Evolutionary conservation across 306 rosid genomes (phyloP).

Genomic region (Geum urbanum): DNA sequence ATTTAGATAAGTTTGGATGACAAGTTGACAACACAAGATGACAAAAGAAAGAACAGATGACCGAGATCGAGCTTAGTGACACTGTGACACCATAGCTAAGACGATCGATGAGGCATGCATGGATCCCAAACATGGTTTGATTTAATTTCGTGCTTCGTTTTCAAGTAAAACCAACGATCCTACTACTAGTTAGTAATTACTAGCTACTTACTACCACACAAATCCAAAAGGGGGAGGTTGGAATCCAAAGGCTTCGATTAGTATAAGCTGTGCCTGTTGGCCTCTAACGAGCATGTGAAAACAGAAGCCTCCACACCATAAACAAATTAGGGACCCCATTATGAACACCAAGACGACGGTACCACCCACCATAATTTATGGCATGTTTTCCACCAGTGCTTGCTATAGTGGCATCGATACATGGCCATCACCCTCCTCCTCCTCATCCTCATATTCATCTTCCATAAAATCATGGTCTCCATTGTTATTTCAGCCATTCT

Average conservation of each 20-base stretch:
- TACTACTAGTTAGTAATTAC: background rate
- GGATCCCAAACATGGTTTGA: too few relatives aligned
- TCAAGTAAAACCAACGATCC: background rate
- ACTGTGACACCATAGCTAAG: too few relatives aligned
- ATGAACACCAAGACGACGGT: background rate
- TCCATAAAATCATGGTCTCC: background rate
- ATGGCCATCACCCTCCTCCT: too few relatives aligned
- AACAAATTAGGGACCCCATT: background rate
- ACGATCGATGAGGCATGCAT: too few relatives aligned
- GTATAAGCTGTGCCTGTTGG: background rate
- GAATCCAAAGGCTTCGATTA: background rate
- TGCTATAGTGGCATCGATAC: background rate
- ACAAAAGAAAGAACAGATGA: too few relatives aligned
- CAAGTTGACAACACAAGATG: too few relatives aligned
- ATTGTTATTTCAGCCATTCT: background rate
- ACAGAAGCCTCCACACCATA: background rate
- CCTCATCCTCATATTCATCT: background rate
- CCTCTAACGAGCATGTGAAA: background rate
- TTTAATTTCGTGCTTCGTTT: too few relatives aligned
- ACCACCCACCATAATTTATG: conserved; percentile 6
- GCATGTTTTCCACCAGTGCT: conserved; percentile 10
- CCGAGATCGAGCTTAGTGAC: too few relatives aligned
- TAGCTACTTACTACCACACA: background rate
- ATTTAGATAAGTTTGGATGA: too few relatives aligned
- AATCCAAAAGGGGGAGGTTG: background rate